Base-by-base conservation (phyloP, 2,329 filamentous ascomycete species). In the Xylariaceae sp. region DNA sequence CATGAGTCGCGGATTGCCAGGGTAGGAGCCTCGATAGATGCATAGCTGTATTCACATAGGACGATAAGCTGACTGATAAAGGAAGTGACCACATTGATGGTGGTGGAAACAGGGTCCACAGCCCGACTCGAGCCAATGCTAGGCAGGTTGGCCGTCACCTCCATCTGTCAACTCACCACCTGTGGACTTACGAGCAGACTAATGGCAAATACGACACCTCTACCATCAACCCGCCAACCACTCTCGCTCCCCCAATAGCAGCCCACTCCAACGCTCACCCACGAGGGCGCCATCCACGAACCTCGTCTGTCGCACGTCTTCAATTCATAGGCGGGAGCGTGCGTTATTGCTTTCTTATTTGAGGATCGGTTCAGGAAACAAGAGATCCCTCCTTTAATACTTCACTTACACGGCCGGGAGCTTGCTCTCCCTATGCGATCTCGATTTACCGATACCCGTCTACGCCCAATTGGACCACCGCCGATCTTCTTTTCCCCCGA, bases 71-170 rank as follows among this genome's bases (percentile, higher is more conserved):
- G 37, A 50, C 13, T 34, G 48, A 50, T 50, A 51, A 51, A 34
- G 23, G 10, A 62, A 59, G 53, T 64, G 59, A 59, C 59, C 59
- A 64, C 57, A 62, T 60, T 18, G 59, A 42, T 59, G 45, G 39
- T 48, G 39, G 42, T 34, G 54, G 51, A 44, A 51, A 61, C 51
- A 55, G 59, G 54, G 35, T 30, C 56, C 45, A 50, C 23, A 7
- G 10, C 23, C 48, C 18, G 48, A 18, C 48, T 50, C 23, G 18
- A 30, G 47, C 62, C 60, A 62, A 64, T 60, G 54, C 47, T 45
- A 59, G 57, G 52, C 23, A 30, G 23, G 23, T 30, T 30, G 23
- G 23, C 59, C 58, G 52, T 42, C 45, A 58, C 55, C 45, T 56
- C 55, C 51, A 63, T 58, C 59, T 62, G 62, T 58, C 62, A 62